Evolutionary conservation across 1,139 yeast species (phyloP), one percentile per base, ranked within the genome.

Genomic region (Yamadazyma dendronema): DNA sequence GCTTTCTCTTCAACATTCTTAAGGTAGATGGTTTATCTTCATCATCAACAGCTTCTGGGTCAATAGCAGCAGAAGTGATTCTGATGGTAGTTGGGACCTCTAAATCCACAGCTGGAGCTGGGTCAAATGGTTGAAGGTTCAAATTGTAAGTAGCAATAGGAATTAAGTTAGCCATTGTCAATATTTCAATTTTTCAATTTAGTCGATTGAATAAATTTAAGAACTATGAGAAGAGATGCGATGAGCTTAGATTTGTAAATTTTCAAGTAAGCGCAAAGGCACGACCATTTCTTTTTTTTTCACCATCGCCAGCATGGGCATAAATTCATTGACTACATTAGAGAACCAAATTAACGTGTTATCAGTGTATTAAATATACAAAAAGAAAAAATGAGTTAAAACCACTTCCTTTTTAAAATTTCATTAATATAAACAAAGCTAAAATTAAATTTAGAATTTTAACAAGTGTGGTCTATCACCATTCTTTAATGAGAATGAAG

Each of bases 381-480:
- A 36, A 26, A 26, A 56, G 59, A 51, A 52, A 51, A 48, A 43
- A 49, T 42, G 48, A 43, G 41, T 37, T 19, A 19, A 29, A 35
- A 42, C 43, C 49, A 47, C 46, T 45, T 33, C 39, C 29, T 41
- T 43, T 42, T 40, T 30, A 39, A 42, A 35, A 40, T 37, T 43
- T 45, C 47, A 42, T 44, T 38, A 39, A 36, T 40, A 42, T 44
- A 42, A 36, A 39, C 45, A 44, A 37, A 26, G 29, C 37, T 38
- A 37, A 36, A 41, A 37, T 38, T 43, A 36, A 42, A 43, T 40
- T 84, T 88, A 92, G 75, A 92, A 92, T 81, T 87, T 88, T 84
- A 92, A 89, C 73, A 87, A 85, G 77, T 92, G 98, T 66, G 98
- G 99, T 76, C 79, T 89, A 82, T 92, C 98, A 75, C 98, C 98